Base-by-base conservation (phyloP, 1,139 yeast genomes). In the Scheffersomyces quercinus region DNA sequence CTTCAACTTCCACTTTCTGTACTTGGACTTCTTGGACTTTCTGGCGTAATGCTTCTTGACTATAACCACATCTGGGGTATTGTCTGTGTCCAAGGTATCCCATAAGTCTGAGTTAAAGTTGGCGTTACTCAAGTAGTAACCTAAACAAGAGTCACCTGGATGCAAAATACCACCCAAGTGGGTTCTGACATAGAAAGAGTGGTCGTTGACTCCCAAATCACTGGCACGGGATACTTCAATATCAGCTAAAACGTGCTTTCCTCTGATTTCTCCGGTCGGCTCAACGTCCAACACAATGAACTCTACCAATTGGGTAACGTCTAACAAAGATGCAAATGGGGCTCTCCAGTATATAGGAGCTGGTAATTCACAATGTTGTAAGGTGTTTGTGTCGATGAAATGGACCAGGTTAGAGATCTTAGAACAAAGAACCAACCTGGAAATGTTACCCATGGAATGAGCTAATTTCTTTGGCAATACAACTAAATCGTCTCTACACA, bases 401-500 rank as follows among this genome's bases (percentile, higher is more conserved):
- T 93, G 98, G 34, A 93, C 53, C 47, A 88, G 70, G 65, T 88
- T 91, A 31, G 95, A 77, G 44, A 93, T 73, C 58, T 88, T 88
- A 41, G 88, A 81, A 71, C 99, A 93, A 45, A 95, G 65, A 4
- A 89, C 97, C 47, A 91, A 71, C 60, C 88, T 85, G 26, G 91
- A 71, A 46, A 93, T 87, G 62, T 87, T 86, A 49, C 98, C 96
- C 71, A 90, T 65, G 11, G 89, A 79, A 52, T 83, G 81, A 3
- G 99, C 99, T 51, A 93, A 66, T 55, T 83, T 83, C 58, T 82
- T 81, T 28, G 99, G 99, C 50, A 95, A 74, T 37, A 91, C 87
- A 29, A 95, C 96, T 54, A 95, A 77, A 62, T 95, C 99, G 62
- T 93, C 99, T 64, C 95, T 85, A 78, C 99, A 95, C 39, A 95